Conservation (phyloP, 1,284 basidiomycete genomes). For the Phenoliferia sp. region DNA sequence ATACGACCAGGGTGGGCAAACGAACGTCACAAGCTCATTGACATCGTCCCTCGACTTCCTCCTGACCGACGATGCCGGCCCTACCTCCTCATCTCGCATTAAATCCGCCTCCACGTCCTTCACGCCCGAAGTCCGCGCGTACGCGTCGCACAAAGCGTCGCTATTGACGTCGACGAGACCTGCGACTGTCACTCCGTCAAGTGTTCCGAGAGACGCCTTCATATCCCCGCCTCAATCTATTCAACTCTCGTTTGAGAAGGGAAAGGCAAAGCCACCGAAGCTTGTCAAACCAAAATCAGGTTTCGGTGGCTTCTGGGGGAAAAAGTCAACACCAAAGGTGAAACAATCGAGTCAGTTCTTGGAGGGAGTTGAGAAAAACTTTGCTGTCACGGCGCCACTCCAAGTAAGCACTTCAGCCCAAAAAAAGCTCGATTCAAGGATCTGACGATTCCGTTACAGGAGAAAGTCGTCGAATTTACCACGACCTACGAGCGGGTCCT, state of each 20-base stretch:
- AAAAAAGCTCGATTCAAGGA: accelerated
- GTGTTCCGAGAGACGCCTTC: background rate
- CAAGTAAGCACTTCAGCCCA: background rate
- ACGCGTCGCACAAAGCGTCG: background rate
- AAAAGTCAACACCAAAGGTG: background rate
- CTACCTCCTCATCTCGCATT: background rate
- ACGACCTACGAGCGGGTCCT: conserved; percentile 8
- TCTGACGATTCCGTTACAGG: background rate
- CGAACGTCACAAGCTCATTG: conserved; percentile 13
- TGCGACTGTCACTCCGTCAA: background rate
- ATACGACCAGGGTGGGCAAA: conserved; percentile 7
- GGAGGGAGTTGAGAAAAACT: background rate
- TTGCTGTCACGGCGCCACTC: background rate
- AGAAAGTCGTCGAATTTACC: conserved; percentile 1
- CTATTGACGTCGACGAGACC: background rate
- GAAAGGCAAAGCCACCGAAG: background rate
- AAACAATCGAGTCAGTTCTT: background rate
- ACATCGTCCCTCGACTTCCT: conserved; percentile 13
- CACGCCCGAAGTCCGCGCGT: conserved; percentile 10
- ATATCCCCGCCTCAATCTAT: background rate
- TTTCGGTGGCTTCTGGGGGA: background rate
- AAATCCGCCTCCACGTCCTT: conserved; percentile 10
- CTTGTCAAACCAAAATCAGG: no score
- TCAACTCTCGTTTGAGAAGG: background rate
- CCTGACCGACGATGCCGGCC: conserved; percentile 5